These are phyloP conservation scores for Neurospora terricola DNA, from an alignment of 495 filamentous ascomycete genomes.

Conservation along the genomic window DNA sequence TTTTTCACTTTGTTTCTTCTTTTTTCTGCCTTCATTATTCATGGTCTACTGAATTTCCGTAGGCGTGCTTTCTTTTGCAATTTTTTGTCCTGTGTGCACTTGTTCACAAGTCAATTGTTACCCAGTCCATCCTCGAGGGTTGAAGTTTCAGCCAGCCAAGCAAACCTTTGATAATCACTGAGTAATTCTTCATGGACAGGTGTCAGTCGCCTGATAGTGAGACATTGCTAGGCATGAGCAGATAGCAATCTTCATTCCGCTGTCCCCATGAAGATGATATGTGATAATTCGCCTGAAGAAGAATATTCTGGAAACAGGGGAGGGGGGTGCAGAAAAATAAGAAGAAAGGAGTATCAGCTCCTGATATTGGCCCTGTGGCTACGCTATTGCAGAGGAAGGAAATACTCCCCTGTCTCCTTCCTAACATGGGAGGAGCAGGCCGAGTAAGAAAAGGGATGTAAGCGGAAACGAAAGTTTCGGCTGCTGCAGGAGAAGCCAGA, in stretches of 20 bases:
- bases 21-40: background rate
- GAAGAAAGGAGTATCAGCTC: background rate
- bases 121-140: background rate
- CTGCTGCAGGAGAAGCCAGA: background rate
- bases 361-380: background rate
- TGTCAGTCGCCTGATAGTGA: background rate
- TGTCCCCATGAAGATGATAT: background rate
- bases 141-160: background rate
- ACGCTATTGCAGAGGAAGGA: background rate
- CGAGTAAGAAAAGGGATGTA: background rate
- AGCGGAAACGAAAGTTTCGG: background rate
- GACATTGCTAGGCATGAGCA: background rate
- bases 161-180: background rate
- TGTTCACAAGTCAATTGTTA: background rate
- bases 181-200: background rate
- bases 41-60: background rate
- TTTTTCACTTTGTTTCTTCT: background rate
- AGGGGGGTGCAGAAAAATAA: background rate
- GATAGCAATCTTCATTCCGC: background rate
- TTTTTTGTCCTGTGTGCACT: background rate
- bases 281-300: background rate
- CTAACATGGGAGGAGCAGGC: background rate
- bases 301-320: background rate
- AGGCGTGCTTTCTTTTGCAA: background rate
- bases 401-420: background rate